phyloP scores from a whole-genome alignment of 2,329 filamentous ascomycete species.

The Phialophora macrospora region DNA sequence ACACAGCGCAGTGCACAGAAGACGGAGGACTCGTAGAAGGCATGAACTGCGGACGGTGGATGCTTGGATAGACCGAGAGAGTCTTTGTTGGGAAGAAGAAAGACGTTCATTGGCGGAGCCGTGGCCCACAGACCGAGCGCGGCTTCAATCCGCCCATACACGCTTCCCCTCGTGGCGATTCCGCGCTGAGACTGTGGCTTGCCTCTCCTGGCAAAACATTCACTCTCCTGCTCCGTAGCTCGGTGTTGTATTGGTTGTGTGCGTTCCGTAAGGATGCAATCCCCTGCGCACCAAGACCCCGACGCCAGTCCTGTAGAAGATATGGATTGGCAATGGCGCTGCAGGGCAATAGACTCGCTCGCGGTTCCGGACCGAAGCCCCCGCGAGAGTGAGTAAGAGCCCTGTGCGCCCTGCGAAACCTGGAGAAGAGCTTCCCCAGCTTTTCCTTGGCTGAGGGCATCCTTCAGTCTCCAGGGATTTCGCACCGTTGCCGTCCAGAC shows the following conservation, averaged over 20 bases:
- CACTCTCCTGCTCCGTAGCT: neutral
- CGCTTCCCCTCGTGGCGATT: neutral
- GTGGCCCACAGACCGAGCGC: neutral
- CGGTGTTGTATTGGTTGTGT: neutral
- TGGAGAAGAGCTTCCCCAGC: slow-evolving; percentile 3
- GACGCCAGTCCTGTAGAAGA: neutral
- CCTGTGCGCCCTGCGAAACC: neutral
- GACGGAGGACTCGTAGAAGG: neutral
- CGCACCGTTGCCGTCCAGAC: neutral
- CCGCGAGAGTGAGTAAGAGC: neutral
- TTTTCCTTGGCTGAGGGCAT: neutral
- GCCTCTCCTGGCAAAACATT: neutral
- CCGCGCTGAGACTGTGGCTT: neutral
- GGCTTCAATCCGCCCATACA: neutral
- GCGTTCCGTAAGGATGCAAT: neutral
- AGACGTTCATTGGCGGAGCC: neutral
- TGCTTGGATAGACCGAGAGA: neutral
- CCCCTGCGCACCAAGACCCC: neutral
- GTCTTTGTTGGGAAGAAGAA: neutral
- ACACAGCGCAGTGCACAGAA: neutral
- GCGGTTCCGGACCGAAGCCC: slow-evolving; percentile 4
- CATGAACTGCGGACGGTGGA: neutral
- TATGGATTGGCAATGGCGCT: neutral
- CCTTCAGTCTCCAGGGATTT: neutral
- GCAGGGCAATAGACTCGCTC: neutral